Evolutionary conservation across 306 rosid genomes (phyloP).

Genomic region (Sesbania bispinosa): DNA sequence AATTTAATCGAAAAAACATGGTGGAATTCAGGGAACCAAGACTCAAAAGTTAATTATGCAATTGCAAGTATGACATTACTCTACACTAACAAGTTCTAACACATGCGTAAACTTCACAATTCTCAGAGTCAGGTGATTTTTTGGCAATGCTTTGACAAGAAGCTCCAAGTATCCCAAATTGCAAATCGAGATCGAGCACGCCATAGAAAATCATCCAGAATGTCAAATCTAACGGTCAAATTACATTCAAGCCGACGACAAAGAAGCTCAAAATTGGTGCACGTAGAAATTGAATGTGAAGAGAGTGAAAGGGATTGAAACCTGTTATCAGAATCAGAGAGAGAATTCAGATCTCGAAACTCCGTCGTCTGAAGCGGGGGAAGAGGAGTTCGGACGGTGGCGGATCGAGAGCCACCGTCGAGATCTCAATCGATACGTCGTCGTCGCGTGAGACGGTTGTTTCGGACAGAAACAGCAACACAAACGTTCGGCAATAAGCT

Average conservation of each 20-base stretch:
- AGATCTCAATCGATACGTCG: constrained; percentile 29
- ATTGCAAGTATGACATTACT: neutral
- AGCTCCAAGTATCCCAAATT: neutral
- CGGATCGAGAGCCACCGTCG: constrained; percentile 39
- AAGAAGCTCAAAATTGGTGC: neutral
- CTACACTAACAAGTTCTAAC: neutral
- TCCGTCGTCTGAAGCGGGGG: constrained; percentile 20
- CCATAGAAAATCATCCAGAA: neutral
- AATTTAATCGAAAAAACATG: neutral
- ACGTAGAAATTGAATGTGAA: neutral
- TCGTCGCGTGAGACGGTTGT: neutral
- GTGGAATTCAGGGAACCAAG: neutral
- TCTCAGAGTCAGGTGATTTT: constrained; percentile 7
- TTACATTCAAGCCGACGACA: neutral
- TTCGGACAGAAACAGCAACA: neutral
- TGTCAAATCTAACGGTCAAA: neutral
- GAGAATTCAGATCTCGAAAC: constrained; percentile 28
- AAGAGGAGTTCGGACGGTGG: constrained; percentile 34
- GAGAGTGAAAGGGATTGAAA: neutral
- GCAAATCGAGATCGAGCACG: constrained; percentile 12
- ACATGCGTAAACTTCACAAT: neutral
- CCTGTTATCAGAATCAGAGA: constrained; percentile 28
- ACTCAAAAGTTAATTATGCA: neutral
- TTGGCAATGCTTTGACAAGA: neutral
- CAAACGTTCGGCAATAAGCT: neutral